Evolutionary conservation across 129 eudicot genomes (phyloP), one percentile per base, ranked within the genome.

Genomic region (Pulicaria dysenterica): DNA sequence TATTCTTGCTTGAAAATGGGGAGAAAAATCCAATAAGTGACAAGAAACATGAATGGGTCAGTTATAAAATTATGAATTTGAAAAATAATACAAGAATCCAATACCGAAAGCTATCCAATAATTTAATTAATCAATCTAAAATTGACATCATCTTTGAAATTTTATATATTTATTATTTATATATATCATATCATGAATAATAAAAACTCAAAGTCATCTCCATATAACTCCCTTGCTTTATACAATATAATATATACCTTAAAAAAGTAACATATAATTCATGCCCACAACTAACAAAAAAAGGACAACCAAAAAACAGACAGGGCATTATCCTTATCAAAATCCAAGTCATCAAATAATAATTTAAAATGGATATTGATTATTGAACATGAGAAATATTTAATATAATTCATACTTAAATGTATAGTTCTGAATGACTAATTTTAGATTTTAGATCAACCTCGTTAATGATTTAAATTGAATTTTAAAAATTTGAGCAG

Each of bases 21-120:
- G 63, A 74, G 81, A 77, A 68, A 47, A 68, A 48, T 58, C 81
- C 75, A 77, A 37, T n/a, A 72, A 58, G 15, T 13, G 69, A 72
- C 53, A 70, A 65, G 80, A 75, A 43, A 68, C 17, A 58, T 17
- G 73, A 67, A 57, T 4, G 67, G n/a, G 76, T 77, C 81, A 59
- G 41, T 53, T 31, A 49, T 69, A 58, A 77, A 67, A 69, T 69
- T 2, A 77, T 77, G 64, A 69, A n/a, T 8, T 64, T 41, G 53
- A 42, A 58, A 61, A 31, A 41, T 69, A 48, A 69, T 69, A 48
- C 47, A 39, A 58, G 64, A 69, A 69, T 45, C 40, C 41, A 60
- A 70, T 69, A 59, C 64, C 67, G 55, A 77, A 77, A 61, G 70
- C 19, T 49, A 77, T 77, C 60, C 67, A 56, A 68, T 68, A 47